Evolutionary conservation across 2,329 filamentous ascomycete species (phyloP), one percentile per base, ranked within the genome.

Genomic region (Claviceps sp.): DNA sequence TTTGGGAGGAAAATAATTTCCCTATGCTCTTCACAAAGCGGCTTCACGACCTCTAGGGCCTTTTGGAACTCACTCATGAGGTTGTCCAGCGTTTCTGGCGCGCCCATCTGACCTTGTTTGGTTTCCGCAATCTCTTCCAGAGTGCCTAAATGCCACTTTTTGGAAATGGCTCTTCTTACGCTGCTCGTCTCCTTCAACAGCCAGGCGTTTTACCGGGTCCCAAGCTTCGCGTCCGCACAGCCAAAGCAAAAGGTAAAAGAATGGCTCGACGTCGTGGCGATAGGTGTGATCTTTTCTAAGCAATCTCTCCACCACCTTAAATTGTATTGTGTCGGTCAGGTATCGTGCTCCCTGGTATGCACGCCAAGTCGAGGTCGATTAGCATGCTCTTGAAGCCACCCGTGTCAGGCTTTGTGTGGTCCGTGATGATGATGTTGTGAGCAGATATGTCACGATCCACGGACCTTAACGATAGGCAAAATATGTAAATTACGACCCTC

Each of bases 301-400:
- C 8, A 70, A 53, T 11, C 70, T 62, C 48, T 65, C 62, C 36
- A 67, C 60, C 0, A 62, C 65, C 59, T 67, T 69, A 49, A 66
- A 67, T 46, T 64, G 55, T 55, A 64, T 62, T 34, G 59, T 67
- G 45, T 63, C 61, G 36, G 57, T 59, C 44, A 54, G 54, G 53
- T 67, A 44, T 53, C 60, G 44, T 34, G 54, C 60, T 49, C 60
- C 57, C 59, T 16, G 61, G 30, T 41, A 54, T 54, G 16, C 48
- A 51, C 1, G 54, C 55, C 0, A 53, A 20, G 30, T 58, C 57
- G 5, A 62, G 52, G 5, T 60, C 59, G 1, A 61, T 59, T 0
- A 62, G 55, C 1, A 59, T 36, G 9, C 67, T 67, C 4, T 56
- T 59, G 7, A 56, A 54, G 34, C 58, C 60, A 47, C 22, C 22